A percentile compares a stretch with the other conserved stretches of the same genome.
phyloP scores from a whole-genome alignment of 306 rosid species.

The Medicago truncatula region DNA sequence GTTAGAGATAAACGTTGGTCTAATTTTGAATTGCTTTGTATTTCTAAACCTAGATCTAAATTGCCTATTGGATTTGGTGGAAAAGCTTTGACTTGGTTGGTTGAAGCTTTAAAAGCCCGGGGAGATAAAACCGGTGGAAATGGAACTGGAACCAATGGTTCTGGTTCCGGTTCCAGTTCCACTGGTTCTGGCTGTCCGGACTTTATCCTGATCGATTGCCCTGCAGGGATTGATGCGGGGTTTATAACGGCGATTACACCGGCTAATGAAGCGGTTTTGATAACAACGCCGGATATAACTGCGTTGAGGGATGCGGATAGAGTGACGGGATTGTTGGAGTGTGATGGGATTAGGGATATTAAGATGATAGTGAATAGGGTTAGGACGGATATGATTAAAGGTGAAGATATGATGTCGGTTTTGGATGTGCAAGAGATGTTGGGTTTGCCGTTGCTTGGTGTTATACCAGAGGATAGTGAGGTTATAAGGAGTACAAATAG shows the following conservation, averaged over 20 bases:
- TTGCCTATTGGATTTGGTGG: slow-evolving; percentile 92
- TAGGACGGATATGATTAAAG: slow-evolving; percentile 92
- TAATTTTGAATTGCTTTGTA: slow-evolving; percentile 89
- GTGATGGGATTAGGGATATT: slow-evolving; percentile 94
- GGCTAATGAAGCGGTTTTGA: slow-evolving; percentile 88
- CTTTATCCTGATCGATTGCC: slow-evolving; percentile 89
- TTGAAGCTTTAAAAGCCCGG: slow-evolving; percentile 82
- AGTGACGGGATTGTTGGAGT: slow-evolving; percentile 86
- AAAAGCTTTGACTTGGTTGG: slow-evolving; percentile 89
- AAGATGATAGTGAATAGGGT: slow-evolving; percentile 98
- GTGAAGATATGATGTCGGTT: slow-evolving; percentile 99
- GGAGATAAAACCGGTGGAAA: slow-evolving; percentile 22
- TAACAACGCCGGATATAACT: slow-evolving; percentile 93
- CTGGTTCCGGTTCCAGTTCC: background rate
- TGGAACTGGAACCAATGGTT: background rate
- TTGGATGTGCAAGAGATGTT: slow-evolving; percentile 96
- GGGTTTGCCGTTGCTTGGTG: slow-evolving; percentile 86
- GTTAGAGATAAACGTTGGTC: slow-evolving; percentile 98
- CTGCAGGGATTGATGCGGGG: slow-evolving; percentile 97
- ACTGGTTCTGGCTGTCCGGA: slow-evolving; percentile 60
- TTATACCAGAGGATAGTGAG: slow-evolving; percentile 88
- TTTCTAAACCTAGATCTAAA: slow-evolving; percentile 90
- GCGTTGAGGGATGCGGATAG: slow-evolving; percentile 90
- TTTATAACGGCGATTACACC: slow-evolving; percentile 97
- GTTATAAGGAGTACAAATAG: slow-evolving; percentile 93